These are phyloP conservation scores for Fusarium scirpi DNA, from an alignment of 2,329 filamentous ascomycete species.

Conservation along the genomic window DNA sequence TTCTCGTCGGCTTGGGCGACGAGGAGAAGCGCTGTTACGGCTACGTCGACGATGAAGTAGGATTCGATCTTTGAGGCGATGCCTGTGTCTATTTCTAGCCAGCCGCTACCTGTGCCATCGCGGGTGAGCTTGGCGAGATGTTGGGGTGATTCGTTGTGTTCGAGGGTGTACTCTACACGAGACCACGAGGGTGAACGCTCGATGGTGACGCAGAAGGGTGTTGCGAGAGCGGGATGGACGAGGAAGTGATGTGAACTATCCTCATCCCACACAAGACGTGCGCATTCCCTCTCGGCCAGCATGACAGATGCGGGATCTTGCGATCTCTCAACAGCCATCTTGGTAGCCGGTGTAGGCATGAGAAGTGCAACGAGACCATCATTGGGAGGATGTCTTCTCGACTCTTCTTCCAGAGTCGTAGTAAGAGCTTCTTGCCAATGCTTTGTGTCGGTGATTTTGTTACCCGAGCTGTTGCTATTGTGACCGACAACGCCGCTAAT, in stretches of 20 bases:
- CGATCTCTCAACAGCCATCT: constrained; percentile 70
- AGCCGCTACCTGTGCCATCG: constrained; percentile 70
- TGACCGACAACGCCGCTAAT: constrained; percentile 50
- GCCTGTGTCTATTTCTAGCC: constrained; percentile 70
- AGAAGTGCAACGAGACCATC: constrained; percentile 76
- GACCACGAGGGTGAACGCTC: constrained; percentile 70
- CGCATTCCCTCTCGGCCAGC: constrained; percentile 76
- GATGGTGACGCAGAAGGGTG: constrained; percentile 71
- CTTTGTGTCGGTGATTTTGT: constrained; percentile 55
- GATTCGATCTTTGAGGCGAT: constrained; percentile 70
- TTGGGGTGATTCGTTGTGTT: constrained; percentile 71
- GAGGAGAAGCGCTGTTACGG: constrained; percentile 69
- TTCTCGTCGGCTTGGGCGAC: constrained; percentile 69
- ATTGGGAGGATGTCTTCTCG: constrained; percentile 65
- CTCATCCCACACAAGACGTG: constrained; percentile 77
- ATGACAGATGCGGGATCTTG: constrained; percentile 69
- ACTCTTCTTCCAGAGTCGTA: constrained; percentile 69
- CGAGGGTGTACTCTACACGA: constrained; percentile 72
- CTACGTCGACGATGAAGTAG: constrained; percentile 73
- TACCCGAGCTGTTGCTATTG: constrained; percentile 43
- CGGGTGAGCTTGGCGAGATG: constrained; percentile 71
- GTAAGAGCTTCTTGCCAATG: constrained; percentile 69
- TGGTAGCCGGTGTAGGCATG: constrained; percentile 74
- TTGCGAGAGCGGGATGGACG: constrained; percentile 72
- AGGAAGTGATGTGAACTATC: constrained; percentile 70